phyloP scores from a whole-genome alignment of 306 rosid species.

The Cucurbita maxima region DNA sequence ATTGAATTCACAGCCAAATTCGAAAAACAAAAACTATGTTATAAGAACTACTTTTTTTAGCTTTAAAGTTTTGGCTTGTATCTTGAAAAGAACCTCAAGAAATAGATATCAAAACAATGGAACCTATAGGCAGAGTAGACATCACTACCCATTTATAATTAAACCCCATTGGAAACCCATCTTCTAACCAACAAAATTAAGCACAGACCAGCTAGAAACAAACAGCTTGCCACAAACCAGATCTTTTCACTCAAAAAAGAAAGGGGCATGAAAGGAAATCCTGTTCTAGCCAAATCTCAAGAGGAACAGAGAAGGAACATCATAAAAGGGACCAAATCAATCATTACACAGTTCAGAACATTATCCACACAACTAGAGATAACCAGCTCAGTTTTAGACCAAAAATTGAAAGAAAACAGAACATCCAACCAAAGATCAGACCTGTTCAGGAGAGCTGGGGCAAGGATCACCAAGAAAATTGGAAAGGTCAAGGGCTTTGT shows the following conservation, averaged over 20 bases:
- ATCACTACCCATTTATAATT: too few species aligned
- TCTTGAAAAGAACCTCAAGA: too few species aligned
- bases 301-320: background rate
- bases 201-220: background rate
- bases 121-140: too few species aligned
- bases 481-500: conserved; percentile 39
- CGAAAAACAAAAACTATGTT: too few species aligned
- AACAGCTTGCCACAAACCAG: background rate
- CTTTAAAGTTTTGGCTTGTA: too few species aligned
- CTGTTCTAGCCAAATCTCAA: background rate
- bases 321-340: background rate
- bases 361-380: background rate
- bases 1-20: too few species aligned
- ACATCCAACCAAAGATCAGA: background rate
- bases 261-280: background rate
- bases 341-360: background rate
- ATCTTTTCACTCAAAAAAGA: background rate
- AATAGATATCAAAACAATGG: too few species aligned
- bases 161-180: background rate
- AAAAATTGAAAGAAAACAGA: background rate
- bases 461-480: conserved; percentile 48
- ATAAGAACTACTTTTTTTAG: too few species aligned
- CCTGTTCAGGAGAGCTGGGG: conserved; percentile 75
- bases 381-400: background rate
- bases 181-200: background rate